Evolutionary conservation across 1,284 basidiomycete species (phyloP), one percentile per base, ranked within the genome.

Genomic region (Coniferiporia sulphurascens): DNA sequence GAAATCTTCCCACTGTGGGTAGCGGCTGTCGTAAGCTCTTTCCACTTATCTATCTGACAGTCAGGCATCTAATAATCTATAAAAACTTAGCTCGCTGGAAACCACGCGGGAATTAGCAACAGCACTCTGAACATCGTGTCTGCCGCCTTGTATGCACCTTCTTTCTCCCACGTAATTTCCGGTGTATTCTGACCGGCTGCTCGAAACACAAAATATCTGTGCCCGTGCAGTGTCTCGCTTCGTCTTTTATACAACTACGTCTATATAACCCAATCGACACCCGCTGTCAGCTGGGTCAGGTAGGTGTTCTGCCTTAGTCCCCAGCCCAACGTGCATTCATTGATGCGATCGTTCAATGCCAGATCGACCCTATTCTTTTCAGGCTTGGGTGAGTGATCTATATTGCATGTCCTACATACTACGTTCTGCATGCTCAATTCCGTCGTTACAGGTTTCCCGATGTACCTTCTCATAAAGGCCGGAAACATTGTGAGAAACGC

Each of bases 1-100:
- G 65, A 67, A 51, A 52, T 64, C 1, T 57, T 64, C n/a, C 65
- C 65, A 1, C 49, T 67, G 35, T 67, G 65, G 65, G 58, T 64
- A 22, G 63, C 62, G 12, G 65, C 65, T 36, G 60, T 65, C 32
- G 65, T 67, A 44, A 36, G 59, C 56, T 27, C 27, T 5, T 43
- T 52, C 46, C n/a, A n/a, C n/a, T n/a, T n/a, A 22, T 52, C n/a
- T 48, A 19, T 35, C 38, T 15, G 15, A 41, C 15, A 15, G 38
- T 12, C 9, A 27, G 27, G 27, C 27, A 27, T 27, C 27, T 27
- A 5, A 27, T 27, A 27, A 27, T 27, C n/a, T 27, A 27, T 5
- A 27, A 27, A 27, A 27, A 27, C 15, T 12, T 41, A 66, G 65
- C 55, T 66, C 46, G 64, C 62, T 22, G 65, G 60, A 17, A 65